phyloP scores from a whole-genome alignment of 768 basidiomycete genomes.

The Hypholoma fasciculare region DNA sequence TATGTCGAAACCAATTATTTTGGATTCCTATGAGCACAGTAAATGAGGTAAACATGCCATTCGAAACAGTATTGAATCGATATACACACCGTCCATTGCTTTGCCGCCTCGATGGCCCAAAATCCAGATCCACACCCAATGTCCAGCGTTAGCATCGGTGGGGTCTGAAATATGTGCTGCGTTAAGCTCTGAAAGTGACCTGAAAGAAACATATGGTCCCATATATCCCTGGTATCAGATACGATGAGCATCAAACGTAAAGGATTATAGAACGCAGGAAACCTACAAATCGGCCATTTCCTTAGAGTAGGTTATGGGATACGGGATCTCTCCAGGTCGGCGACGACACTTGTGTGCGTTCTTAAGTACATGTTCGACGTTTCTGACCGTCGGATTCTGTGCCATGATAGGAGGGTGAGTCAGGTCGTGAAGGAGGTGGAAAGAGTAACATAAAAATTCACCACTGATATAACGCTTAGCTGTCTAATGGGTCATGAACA shows the following conservation, averaged over 20 bases:
- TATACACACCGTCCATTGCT: slow-evolving; percentile 57
- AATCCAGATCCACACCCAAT: slow-evolving; percentile 72
- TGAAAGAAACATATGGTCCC: slow-evolving; percentile 68
- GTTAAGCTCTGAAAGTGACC: slow-evolving; percentile 51
- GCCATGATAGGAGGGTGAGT: slow-evolving; percentile 13
- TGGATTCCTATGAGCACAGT: slow-evolving; percentile 41
- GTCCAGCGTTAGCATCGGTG: slow-evolving; percentile 59
- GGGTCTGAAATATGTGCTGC: slow-evolving; percentile 48
- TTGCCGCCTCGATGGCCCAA: slow-evolving; percentile 73
- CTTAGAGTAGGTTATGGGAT: slow-evolving; percentile 51
- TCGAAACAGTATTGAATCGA: not conserved
- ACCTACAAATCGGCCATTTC: slow-evolving; percentile 58
- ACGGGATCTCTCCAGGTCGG: slow-evolving; percentile 50
- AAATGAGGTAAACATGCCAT: slow-evolving; percentile 1
- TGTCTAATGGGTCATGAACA: slow-evolving; percentile 18
- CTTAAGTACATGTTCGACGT: slow-evolving; percentile 46
- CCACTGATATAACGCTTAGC: slow-evolving; percentile 10
- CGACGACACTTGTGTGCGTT: slow-evolving; percentile 38
- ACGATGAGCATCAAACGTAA: not conserved
- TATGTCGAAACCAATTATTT: slow-evolving; percentile 62
- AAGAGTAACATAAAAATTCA: slow-evolving; percentile 12
- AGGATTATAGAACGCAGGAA: not conserved
- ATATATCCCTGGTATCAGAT: slow-evolving; percentile 57
- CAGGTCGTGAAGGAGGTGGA: slow-evolving; percentile 5
- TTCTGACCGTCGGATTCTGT: slow-evolving; percentile 18